These are phyloP conservation scores for Terana coerulea DNA, from an alignment of 768 basidiomycete species.

Conservation along the genomic window DNA sequence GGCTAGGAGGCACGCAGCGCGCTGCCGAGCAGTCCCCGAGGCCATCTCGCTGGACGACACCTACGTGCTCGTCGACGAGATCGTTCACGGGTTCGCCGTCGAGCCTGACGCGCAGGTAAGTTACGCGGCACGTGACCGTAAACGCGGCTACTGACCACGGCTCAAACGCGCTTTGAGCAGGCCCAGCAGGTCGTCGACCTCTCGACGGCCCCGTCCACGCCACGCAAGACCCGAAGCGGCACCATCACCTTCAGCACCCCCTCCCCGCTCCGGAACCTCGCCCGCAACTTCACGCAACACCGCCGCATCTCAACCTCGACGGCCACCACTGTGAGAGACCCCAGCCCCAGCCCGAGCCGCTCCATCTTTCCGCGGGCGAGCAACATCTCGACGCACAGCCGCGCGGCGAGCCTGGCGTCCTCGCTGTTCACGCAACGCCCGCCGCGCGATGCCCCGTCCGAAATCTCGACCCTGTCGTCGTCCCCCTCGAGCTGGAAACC, in stretches of 20 bases:
- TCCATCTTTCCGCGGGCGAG: conserved; percentile 17
- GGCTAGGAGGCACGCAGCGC: conserved; percentile 38
- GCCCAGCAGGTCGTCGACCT: conserved; percentile 14
- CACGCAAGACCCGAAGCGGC: conserved; percentile 30
- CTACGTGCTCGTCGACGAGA: conserved; percentile 39
- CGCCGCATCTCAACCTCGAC: conserved; percentile 36
- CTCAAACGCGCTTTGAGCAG: background rate
- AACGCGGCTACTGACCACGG: background rate
- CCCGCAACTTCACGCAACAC: conserved; percentile 39
- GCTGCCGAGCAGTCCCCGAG: conserved; percentile 19
- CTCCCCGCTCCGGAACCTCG: conserved; percentile 38
- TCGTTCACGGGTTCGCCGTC: conserved; percentile 19
- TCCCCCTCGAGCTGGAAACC: conserved; percentile 27
- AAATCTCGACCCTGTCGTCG: conserved; percentile 7
- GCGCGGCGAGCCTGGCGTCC: conserved; percentile 3
- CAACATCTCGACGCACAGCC: conserved; percentile 8
- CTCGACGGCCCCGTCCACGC: conserved; percentile 19
- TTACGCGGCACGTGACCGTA: conserved; percentile 18
- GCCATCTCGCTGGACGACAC: conserved; percentile 34
- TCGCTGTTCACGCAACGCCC: conserved; percentile 8
- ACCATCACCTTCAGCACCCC: conserved; percentile 33
- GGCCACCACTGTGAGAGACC: conserved; percentile 31
- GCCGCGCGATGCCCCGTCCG: conserved; percentile 9
- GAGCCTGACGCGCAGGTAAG: conserved; percentile 26
- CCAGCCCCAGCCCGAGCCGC: conserved; percentile 22